Evolutionary conservation across 106 monocot species (phyloP).

Genomic region (Apostasia ramifera): DNA sequence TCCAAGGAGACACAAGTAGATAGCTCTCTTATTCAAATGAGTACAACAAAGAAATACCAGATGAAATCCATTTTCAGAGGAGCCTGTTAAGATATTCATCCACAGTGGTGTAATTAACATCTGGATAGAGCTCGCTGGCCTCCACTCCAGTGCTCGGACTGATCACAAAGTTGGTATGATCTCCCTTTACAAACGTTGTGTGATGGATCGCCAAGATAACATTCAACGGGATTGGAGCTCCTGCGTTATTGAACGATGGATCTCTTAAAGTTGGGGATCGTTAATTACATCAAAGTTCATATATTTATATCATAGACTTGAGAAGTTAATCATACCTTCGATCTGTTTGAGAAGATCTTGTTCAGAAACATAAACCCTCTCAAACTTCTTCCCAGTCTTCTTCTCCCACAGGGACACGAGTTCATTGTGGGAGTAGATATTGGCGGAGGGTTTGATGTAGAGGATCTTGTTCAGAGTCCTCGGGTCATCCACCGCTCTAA

Average conservation of each 20-base stretch:
- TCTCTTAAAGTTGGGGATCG: too few relatives aligned
- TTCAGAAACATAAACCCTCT: conserved; percentile 22
- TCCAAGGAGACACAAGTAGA: too few relatives aligned
- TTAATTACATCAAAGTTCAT: not conserved
- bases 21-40: not conserved
- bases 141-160: conserved; percentile 49
- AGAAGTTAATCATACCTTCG: conserved; percentile 13
- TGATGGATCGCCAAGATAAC: conserved; percentile 16
- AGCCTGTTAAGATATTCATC: conserved; percentile 30
- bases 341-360: conserved; percentile 27
- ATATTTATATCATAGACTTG: not conserved
- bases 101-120: conserved; percentile 59
- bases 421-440: conserved; percentile 45
- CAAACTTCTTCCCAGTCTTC: conserved; percentile 37
- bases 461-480: conserved; percentile 60
- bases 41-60: not conserved
- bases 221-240: conserved; percentile 18
- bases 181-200: conserved; percentile 21
- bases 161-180: conserved; percentile 28
- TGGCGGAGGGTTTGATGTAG: conserved; percentile 36
- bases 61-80: not conserved
- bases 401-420: conserved; percentile 43
- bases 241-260: not conserved
- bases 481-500: conserved; percentile 50
- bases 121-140: conserved; percentile 54